Evolutionary conservation across 2,329 filamentous ascomycete species (phyloP), one percentile per base, ranked within the genome.

Genomic region (Pleurostoma richardsiae): DNA sequence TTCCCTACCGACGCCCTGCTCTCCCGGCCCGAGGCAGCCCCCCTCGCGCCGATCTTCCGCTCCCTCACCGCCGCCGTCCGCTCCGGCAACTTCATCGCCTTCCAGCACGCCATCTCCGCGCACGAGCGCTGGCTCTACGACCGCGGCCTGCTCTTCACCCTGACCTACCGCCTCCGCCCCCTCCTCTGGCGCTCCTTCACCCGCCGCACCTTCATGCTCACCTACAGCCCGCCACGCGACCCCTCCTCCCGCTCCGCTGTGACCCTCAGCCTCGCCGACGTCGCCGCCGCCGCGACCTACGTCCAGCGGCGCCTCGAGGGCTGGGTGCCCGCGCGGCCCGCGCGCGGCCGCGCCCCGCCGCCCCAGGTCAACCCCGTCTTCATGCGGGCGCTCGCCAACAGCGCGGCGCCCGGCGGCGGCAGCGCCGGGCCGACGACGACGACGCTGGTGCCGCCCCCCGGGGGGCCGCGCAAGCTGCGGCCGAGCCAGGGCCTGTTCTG

Each of bases 141-240:
- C 38, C 86, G 84, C 60, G 85, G 88, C 2, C 76, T 96, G 29
- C 77, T 95, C 27, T 75, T 95, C 5, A 82, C 86, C 10, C 72
- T 96, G 8, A 77, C 82, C 3, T 88, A 88, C 58, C 81, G 89
- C 44, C 85, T 91, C 48, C 86, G 94, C 47, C 82, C 89, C 1
- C 73, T 95, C 3, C 80, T 95, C 10, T 96, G 90, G 90, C 83
- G 92, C 10, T 87, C 86, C 1, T 76, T 97, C 5, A 80, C 86
- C 19, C 81, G 90, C 30, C 85, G 83, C 54, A 82, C 85, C 0
- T 96, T 95, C 63, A 68, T 92, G 7, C 73, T 94, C 10, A 87
- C 82, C 11, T 94, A 91, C 52, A 77, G 83, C n/a, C 80, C 82
- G 39, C 85, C 85, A 2, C 73, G 71, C 47, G 74, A 69, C 59